Evolutionary conservation across 306 rosid genomes (phyloP), one percentile per base, ranked within the genome.

Genomic region (Quercus alba): DNA sequence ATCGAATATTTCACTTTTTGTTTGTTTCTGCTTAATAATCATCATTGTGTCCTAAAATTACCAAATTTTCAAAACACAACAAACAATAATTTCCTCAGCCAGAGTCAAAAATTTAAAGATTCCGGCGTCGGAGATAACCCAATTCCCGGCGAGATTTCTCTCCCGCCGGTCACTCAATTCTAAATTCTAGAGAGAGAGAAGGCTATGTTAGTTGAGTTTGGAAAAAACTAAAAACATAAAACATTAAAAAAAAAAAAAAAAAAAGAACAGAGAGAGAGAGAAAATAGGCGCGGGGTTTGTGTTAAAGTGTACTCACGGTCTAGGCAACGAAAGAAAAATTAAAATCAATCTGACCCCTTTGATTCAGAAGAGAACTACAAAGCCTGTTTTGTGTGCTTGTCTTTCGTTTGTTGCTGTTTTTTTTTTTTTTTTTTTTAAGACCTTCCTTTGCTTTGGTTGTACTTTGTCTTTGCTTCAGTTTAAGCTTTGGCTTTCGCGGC

Each of bases 141-240:
- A 67, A 79, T 74, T 84, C 74, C 87, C 92, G 88, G 91, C 92
- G 87, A 89, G 88, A 74, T 71, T 51, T 41, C 55, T 44, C 85
- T 86, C 86, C 85, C 94, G 97, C 93, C 91, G 88, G 91, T 86
- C 78, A 78, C 84, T 38, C 85, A 77, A 75, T 72, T 41, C 46
- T 41, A 41, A 70, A 78, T 78, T 78, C 56, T 49, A 78, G 74
- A 82, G 77, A 83, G 84, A 78, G 82, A 55, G 51, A 66, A 72
- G 46, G 46, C 46, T 41, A 76, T 41, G 89, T 85, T 82, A 52
- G 93, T 87, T 85, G 88, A 86, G 85, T 85, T 82, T 79, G 4
- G 58, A 81, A 81, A 49, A 14, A 58, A 33, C 62, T 26, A 75
- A 64, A 56, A 2, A 41, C 7, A 31, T 30, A 25, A n/a, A 58